These are phyloP conservation scores for Penicillium sp. DNA, from an alignment of 2,329 filamentous ascomycete genomes.

Conservation along the genomic window DNA sequence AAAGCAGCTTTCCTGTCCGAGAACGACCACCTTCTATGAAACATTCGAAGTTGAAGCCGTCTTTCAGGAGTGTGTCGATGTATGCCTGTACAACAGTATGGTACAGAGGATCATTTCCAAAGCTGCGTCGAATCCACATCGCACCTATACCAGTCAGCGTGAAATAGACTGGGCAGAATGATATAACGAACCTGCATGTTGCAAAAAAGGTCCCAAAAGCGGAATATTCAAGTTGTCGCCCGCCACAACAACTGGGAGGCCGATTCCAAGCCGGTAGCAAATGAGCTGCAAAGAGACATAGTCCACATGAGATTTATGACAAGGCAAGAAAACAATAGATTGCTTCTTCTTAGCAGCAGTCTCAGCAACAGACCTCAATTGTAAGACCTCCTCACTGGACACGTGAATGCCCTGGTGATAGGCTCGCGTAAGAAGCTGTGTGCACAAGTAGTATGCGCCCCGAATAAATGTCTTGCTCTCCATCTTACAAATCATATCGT, in stretches of 20 bases:
- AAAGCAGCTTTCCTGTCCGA: conserved; percentile 86
- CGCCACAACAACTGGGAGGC: conserved; percentile 85
- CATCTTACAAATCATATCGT: conserved; percentile 99
- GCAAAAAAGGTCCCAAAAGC: conserved; percentile 81
- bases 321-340: conserved; percentile 93
- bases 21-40: conserved; percentile 96
- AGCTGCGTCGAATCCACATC: conserved; percentile 92
- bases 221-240: conserved; percentile 97
- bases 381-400: conserved; percentile 86
- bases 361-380: conserved; percentile 77
- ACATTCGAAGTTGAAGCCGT: conserved; percentile 93
- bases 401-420: conserved; percentile 98
- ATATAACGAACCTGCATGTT: conserved; percentile 68
- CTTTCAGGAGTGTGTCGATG: conserved; percentile 85
- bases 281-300: conserved; percentile 94
- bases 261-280: conserved; percentile 88
- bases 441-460: conserved; percentile 83
- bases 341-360: conserved; percentile 83
- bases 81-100: conserved; percentile 92
- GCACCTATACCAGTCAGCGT: conserved; percentile 55
- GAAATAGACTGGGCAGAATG: not conserved
- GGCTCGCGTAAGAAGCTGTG: conserved; percentile 84
- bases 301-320: conserved; percentile 92
- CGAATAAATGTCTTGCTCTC: conserved; percentile 92
- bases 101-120: conserved; percentile 89